Evolutionary conservation across 495 filamentous ascomycete genomes (phyloP).

Genomic region (Penicillium samsonianum): DNA sequence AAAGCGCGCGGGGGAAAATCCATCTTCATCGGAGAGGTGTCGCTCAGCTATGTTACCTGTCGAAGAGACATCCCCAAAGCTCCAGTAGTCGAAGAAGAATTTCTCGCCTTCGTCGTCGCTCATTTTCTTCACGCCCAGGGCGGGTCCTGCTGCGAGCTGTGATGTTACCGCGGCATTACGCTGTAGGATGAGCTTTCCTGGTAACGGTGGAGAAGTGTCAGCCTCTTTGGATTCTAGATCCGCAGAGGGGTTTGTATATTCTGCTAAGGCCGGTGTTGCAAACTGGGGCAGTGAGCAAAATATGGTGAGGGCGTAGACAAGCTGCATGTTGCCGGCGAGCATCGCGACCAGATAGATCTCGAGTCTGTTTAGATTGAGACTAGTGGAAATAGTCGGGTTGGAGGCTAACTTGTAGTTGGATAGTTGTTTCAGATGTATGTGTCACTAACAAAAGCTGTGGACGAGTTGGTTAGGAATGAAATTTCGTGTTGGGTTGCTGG

Average conservation of each 20-base stretch:
- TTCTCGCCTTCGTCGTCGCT: slow-evolving; percentile 78
- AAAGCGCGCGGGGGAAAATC: slow-evolving; percentile 16
- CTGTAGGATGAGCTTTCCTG: slow-evolving; percentile 11
- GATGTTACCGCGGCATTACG: slow-evolving; percentile 30
- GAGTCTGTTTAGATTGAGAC: neutral
- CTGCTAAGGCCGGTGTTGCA: neutral
- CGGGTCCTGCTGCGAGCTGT: slow-evolving; percentile 17
- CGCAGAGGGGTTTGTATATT: neutral
- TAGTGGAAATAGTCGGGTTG: neutral
- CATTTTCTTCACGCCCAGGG: slow-evolving; percentile 70
- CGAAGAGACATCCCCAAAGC: slow-evolving; percentile 35
- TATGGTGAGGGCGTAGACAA: neutral
- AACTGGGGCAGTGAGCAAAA: neutral
- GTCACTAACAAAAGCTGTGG: neutral
- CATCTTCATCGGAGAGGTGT: slow-evolving; percentile 2
- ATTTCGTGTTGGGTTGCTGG: neutral
- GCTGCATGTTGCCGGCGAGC: neutral
- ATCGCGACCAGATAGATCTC: neutral
- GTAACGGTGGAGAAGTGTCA: too few relatives aligned
- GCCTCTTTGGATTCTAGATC: neutral
- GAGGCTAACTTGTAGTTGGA: neutral
- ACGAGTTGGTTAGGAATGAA: slow-evolving; percentile 1
- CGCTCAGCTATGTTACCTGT: slow-evolving; percentile 15
- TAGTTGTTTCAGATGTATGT: neutral
- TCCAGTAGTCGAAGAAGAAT: slow-evolving; percentile 69